Evolutionary conservation across 495 filamentous ascomycete genomes (phyloP).

Genomic region (Xylaria sp.): DNA sequence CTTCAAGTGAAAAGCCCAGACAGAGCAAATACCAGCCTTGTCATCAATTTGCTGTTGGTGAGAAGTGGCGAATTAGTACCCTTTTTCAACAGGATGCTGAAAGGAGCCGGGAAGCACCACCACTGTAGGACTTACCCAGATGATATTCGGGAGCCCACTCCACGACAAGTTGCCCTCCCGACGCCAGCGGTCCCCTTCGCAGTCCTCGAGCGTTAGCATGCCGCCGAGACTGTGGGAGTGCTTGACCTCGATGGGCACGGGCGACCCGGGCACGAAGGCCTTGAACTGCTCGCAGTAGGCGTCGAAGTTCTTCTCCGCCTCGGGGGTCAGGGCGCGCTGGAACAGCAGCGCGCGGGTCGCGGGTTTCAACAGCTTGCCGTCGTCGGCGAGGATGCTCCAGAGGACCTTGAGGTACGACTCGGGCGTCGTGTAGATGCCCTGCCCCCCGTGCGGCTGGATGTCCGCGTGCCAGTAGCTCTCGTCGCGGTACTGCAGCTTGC

Average conservation of each 20-base stretch:
- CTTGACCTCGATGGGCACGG: slow-evolving; percentile 10
- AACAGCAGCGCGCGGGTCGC: slow-evolving; percentile 20
- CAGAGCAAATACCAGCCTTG: slow-evolving; percentile 22
- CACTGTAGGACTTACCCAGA: slow-evolving; percentile 26
- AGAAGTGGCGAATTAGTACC: background rate
- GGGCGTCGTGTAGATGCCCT: slow-evolving; percentile 23
- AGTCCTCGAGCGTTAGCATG: slow-evolving; percentile 21
- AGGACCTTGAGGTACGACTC: slow-evolving; percentile 23
- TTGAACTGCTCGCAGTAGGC: slow-evolving; percentile 13
- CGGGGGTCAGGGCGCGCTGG: slow-evolving; percentile 8
- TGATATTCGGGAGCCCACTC: slow-evolving; percentile 19
- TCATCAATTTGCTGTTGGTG: slow-evolving; percentile 18
- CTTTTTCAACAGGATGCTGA: too few species aligned
- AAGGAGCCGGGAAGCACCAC: too few species aligned
- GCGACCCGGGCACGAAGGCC: slow-evolving; percentile 12
- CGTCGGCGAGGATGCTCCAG: slow-evolving; percentile 24
- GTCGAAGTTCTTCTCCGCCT: slow-evolving; percentile 16
- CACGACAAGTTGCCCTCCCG: slow-evolving; percentile 26
- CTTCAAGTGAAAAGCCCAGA: slow-evolving; percentile 25
- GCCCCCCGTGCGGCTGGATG: slow-evolving; percentile 17
- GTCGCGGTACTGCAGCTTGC: slow-evolving; percentile 9
- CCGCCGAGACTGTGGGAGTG: slow-evolving; percentile 7
- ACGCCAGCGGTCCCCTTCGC: slow-evolving; percentile 26
- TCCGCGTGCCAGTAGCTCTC: slow-evolving; percentile 17
- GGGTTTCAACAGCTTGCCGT: slow-evolving; percentile 19